Percentiles rank a stretch among this genome's conserved stretches.
Conservation (phyloP, 331 rosid genomes). For the Rosa hybrid region DNA sequence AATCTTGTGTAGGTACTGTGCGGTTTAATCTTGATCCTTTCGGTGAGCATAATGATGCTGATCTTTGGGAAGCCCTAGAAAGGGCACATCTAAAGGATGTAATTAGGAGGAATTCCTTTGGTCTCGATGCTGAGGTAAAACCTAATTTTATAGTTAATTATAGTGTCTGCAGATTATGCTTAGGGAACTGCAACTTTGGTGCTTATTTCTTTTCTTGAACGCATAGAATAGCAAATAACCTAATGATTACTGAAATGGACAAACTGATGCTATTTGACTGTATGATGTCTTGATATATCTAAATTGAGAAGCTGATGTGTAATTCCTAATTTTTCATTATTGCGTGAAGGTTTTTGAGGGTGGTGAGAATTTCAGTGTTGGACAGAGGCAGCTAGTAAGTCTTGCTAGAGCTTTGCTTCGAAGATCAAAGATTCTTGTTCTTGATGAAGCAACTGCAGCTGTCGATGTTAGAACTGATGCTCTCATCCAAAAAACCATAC, state of each 20-base stretch:
- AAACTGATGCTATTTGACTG: too few relatives aligned
- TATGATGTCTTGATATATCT: too few relatives aligned
- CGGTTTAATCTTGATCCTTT: slow-evolving; percentile 92
- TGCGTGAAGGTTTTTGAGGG: slow-evolving; percentile 71
- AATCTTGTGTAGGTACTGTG: slow-evolving; percentile 57
- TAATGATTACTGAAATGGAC: too few relatives aligned
- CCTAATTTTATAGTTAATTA: background rate
- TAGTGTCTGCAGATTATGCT: background rate
- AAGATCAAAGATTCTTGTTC: slow-evolving; percentile 82
- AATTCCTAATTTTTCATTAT: slow-evolving; percentile 1
- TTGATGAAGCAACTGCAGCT: slow-evolving; percentile 94
- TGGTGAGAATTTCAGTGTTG: slow-evolving; percentile 93
- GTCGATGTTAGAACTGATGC: slow-evolving; percentile 89
- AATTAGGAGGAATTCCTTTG: slow-evolving; percentile 63
- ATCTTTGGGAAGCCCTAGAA: slow-evolving; percentile 87
- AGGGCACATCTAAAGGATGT: slow-evolving; percentile 82
- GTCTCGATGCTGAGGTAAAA: slow-evolving; percentile 82
- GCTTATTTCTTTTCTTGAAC: too few relatives aligned
- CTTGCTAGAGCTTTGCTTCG: slow-evolving; percentile 81
- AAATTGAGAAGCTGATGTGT: background rate
- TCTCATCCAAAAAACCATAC: slow-evolving; percentile 78
- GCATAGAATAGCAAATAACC: too few relatives aligned
- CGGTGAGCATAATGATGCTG: slow-evolving; percentile 74
- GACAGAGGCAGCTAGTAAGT: slow-evolving; percentile 86
- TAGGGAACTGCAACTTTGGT: background rate